Percentiles rank a stretch among this genome's conserved stretches.
Conservation (phyloP, 1,284 basidiomycete genomes). For the Leccinum angustisporum region DNA sequence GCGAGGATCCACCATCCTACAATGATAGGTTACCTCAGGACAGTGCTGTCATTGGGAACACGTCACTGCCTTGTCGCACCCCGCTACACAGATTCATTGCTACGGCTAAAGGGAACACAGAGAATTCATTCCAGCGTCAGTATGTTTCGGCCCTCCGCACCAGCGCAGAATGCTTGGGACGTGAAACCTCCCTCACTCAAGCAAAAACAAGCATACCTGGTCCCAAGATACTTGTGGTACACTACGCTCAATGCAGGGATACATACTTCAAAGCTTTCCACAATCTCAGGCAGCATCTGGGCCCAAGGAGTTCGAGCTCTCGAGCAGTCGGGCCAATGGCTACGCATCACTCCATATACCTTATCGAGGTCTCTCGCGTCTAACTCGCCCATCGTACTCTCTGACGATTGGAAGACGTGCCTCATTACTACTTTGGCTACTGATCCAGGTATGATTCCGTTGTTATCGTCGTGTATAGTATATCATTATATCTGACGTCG, state of each 20-base stretch:
- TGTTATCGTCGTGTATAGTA: too few species aligned
- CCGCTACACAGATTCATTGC: constrained; percentile 14
- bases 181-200: constrained; percentile 2
- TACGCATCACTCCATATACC: neutral
- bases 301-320: constrained; percentile 23
- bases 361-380: neutral
- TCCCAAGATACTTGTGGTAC: constrained; percentile 7
- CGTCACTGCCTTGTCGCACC: neutral
- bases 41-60: neutral
- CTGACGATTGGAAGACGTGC: neutral
- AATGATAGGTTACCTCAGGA: neutral
- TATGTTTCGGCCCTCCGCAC: constrained; percentile 18
- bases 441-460: constrained; percentile 27
- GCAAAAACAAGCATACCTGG: neutral
- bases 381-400: neutral
- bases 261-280: constrained; percentile 6
- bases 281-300: constrained; percentile 12
- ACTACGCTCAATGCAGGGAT: constrained; percentile 8
- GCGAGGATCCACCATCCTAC: too few species aligned
- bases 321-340: constrained; percentile 30
- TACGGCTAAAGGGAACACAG: constrained; percentile 2
- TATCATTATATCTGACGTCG: too few species aligned
- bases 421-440: constrained; percentile 36
- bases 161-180: constrained; percentile 17
- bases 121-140: constrained; percentile 12